phyloP scores from a whole-genome alignment of 2,329 filamentous ascomycete genomes.

The Aspergillus fructus region DNA sequence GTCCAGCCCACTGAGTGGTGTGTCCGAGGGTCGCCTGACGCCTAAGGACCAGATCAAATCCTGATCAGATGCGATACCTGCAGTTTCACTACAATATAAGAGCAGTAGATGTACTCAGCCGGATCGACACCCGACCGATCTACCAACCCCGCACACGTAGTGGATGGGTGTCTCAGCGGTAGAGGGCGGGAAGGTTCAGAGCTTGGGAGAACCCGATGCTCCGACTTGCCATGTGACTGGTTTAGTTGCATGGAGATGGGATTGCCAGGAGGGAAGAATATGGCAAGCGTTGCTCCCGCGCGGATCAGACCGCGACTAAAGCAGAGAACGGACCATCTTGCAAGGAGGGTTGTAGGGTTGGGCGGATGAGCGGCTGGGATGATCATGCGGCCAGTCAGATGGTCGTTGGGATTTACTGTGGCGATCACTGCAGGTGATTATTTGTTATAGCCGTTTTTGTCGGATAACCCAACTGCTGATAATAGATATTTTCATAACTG shows the following conservation, averaged over 20 bases:
- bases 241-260: neutral
- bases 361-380: neutral
- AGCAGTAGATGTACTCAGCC: too few relatives aligned
- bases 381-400: neutral
- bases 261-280: too few relatives aligned
- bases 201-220: neutral
- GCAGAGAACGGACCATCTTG: neutral
- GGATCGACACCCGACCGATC: neutral
- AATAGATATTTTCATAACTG: too few relatives aligned
- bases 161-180: neutral
- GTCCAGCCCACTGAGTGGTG: too few relatives aligned
- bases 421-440: too few relatives aligned
- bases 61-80: too few relatives aligned
- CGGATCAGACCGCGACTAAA: constrained; percentile 8
- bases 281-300: neutral
- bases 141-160: neutral
- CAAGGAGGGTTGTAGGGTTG: neutral
- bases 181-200: constrained; percentile 1
- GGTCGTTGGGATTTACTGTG: too few relatives aligned
- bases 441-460: too few relatives aligned
- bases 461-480: too few relatives aligned
- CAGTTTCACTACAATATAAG: neutral
- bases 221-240: neutral
- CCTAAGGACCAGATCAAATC: too few relatives aligned
- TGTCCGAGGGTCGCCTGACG: too few relatives aligned